Percentiles rank a stretch among this genome's conserved stretches.
phyloP scores from a whole-genome alignment of 345 rosid genomes.

The Brassica juncea region DNA sequence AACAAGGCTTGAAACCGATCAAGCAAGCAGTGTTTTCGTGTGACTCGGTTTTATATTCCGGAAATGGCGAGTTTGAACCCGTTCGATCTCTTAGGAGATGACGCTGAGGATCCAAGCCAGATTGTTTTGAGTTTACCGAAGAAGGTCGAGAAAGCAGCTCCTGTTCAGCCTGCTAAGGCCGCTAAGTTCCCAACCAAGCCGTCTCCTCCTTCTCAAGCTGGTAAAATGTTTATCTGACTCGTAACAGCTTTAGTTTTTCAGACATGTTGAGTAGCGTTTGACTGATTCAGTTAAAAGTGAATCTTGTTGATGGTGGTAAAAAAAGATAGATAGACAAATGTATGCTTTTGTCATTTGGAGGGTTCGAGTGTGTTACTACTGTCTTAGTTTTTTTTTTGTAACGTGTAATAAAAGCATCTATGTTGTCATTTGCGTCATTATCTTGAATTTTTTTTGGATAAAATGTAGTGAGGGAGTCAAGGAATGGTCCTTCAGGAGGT shows the following conservation, averaged over 20 bases:
- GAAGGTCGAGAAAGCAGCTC: slow-evolving; percentile 42
- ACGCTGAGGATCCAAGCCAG: slow-evolving; percentile 65
- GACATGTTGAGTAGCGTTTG: neutral
- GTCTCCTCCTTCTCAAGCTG: slow-evolving; percentile 75
- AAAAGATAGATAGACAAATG: neutral
- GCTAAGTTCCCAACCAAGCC: slow-evolving; percentile 79
- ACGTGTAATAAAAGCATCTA: neutral
- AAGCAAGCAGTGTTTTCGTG: neutral
- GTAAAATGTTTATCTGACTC: slow-evolving; percentile 37
- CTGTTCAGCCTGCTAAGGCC: slow-evolving; percentile 46
- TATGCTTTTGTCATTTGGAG: neutral
- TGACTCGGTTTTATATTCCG: neutral
- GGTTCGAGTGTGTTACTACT: neutral
- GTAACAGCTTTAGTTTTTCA: neutral
- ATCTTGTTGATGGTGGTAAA: neutral
- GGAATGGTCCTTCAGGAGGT: slow-evolving; percentile 47
- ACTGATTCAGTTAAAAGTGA: neutral
- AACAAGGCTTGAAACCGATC: neutral
- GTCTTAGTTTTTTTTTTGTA: neutral
- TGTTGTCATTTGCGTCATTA: neutral
- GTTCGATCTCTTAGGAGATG: slow-evolving; percentile 76
- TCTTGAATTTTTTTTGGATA: neutral
- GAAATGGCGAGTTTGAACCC: slow-evolving; percentile 82
- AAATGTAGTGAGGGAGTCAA: slow-evolving; percentile 69
- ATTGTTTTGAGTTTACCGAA: slow-evolving; percentile 56